Percentiles rank a stretch among this genome's conserved stretches.
These are phyloP conservation scores for Zygnema circumcarinatum DNA, from an alignment of 139 green algal genomes.

Conservation along the genomic window DNA sequence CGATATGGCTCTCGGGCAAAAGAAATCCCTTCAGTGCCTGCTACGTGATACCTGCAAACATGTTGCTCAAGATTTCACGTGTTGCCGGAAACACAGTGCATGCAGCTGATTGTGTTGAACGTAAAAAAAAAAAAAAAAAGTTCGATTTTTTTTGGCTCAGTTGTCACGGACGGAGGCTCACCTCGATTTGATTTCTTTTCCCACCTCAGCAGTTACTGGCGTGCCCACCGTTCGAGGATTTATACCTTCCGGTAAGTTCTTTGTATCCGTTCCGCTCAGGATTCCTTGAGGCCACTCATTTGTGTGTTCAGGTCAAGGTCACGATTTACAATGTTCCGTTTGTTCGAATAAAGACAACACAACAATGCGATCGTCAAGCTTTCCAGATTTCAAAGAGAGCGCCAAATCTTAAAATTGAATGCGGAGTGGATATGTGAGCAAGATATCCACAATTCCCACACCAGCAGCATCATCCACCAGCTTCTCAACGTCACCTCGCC, in stretches of 20 bases:
- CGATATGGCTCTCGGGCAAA: slow-evolving; percentile 82
- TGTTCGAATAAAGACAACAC: too few species aligned
- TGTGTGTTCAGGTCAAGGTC: slow-evolving; percentile 26
- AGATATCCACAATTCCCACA: background rate
- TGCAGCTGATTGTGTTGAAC: too few species aligned
- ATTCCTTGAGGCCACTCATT: slow-evolving; percentile 38
- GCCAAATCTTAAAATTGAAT: too few species aligned
- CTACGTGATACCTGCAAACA: slow-evolving; percentile 54
- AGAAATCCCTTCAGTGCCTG: slow-evolving; percentile 60
- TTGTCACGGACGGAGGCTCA: too few species aligned
- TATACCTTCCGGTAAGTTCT: background rate
- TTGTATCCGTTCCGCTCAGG: slow-evolving; percentile 1
- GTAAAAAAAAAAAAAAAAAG: too few species aligned
- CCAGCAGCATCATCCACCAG: slow-evolving; percentile 25
- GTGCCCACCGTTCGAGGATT: slow-evolving; percentile 22
- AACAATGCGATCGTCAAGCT: too few species aligned
- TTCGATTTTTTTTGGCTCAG: too few species aligned
- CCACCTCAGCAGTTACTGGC: slow-evolving; percentile 31
- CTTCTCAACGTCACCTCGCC: background rate
- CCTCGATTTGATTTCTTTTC: slow-evolving; percentile 45
- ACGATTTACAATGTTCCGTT: background rate
- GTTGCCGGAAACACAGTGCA: too few species aligned
- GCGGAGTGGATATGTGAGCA: slow-evolving; percentile 38
- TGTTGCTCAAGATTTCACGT: too few species aligned
- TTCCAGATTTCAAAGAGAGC: too few species aligned